A percentile compares a stretch with the other conserved stretches of the same genome.
phyloP scores from a whole-genome alignment of 2,329 filamentous ascomycete species.

The Dryadomyces quercivorus region DNA sequence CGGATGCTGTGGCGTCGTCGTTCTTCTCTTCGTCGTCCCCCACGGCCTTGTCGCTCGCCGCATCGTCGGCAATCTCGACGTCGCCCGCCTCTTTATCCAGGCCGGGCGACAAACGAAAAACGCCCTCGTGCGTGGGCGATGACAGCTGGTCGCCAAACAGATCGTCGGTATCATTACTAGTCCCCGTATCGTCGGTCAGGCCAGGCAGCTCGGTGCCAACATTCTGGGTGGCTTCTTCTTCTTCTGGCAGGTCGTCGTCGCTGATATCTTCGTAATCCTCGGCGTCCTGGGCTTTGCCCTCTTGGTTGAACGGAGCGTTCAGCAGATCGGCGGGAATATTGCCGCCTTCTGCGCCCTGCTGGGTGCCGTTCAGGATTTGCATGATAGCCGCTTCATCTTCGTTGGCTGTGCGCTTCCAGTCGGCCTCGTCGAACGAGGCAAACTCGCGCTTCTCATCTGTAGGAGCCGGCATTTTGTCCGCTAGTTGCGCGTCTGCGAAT shows the following conservation, averaged over 20 bases:
- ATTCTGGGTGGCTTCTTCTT: constrained; percentile 38
- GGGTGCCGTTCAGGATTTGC: constrained; percentile 28
- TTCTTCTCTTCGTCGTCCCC: not conserved
- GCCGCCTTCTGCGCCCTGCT: constrained; percentile 22
- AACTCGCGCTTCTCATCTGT: constrained; percentile 13
- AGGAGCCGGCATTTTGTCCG: constrained; percentile 5
- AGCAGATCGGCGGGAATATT: constrained; percentile 29
- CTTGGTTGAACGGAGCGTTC: constrained; percentile 38
- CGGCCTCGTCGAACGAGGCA: constrained; percentile 21
- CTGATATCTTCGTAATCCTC: constrained; percentile 85
- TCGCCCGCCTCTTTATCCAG: constrained; percentile 26
- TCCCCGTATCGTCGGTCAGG: constrained; percentile 46
- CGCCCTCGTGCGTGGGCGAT: constrained; percentile 26
- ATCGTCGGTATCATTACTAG: constrained; percentile 50
- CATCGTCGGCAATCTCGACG: constrained; percentile 14
- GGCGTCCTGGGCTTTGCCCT: constrained; percentile 83
- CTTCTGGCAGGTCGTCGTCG: constrained; percentile 81
- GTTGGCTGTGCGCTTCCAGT: constrained; percentile 31
- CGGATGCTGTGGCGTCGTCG: constrained; percentile 14
- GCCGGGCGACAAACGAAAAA: constrained; percentile 20
- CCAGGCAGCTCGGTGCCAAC: constrained; percentile 36
- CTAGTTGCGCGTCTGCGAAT: not conserved
- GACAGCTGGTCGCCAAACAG: constrained; percentile 53
- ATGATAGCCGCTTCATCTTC: constrained; percentile 37
- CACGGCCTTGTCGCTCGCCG: not conserved